Percentiles rank a stretch among this genome's conserved stretches.
Conservation (phyloP, 2,329 filamentous ascomycete species). For the Lasiodiplodia gonubiensis region DNA sequence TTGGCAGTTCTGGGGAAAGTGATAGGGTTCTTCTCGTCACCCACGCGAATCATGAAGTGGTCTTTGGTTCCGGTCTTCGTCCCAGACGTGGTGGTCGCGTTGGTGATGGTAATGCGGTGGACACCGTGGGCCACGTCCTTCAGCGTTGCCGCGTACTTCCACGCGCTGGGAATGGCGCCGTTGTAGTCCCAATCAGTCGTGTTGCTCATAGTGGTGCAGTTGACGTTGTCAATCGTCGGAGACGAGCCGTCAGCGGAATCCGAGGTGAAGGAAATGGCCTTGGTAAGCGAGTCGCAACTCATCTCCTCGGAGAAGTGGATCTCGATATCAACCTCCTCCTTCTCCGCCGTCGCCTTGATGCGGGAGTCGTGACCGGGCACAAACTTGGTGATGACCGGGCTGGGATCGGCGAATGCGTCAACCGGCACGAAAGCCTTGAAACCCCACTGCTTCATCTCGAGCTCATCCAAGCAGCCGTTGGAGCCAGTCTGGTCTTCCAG, state of each 20-base stretch:
- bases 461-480: slow-evolving; percentile 62
- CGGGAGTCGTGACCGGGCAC: slow-evolving; percentile 66
- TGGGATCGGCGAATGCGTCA: slow-evolving; percentile 56
- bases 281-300: slow-evolving; percentile 63
- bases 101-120: slow-evolving; percentile 63
- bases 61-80: slow-evolving; percentile 58
- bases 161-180: slow-evolving; percentile 61
- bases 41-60: slow-evolving; percentile 66
- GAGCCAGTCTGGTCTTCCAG: slow-evolving; percentile 43
- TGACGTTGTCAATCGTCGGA: slow-evolving; percentile 55
- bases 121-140: slow-evolving; percentile 65
- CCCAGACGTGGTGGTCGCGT: slow-evolving; percentile 49
- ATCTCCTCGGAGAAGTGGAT: slow-evolving; percentile 66
- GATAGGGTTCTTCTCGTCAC: slow-evolving; percentile 63
- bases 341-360: slow-evolving; percentile 55
- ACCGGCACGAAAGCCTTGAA: slow-evolving; percentile 66
- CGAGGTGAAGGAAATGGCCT: slow-evolving; percentile 59
- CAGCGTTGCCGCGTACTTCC: slow-evolving; percentile 60
- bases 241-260: slow-evolving; percentile 54
- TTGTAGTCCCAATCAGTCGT: slow-evolving; percentile 46
- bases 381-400: slow-evolving; percentile 66
- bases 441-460: slow-evolving; percentile 62
- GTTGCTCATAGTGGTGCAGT: slow-evolving; percentile 49
- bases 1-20: slow-evolving; percentile 63
- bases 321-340: slow-evolving; percentile 57